Percentiles rank a stretch among this genome's conserved stretches.
Conservation (phyloP, 371 early-diverging fungal genomes). For the Umbelopsis sp. region DNA sequence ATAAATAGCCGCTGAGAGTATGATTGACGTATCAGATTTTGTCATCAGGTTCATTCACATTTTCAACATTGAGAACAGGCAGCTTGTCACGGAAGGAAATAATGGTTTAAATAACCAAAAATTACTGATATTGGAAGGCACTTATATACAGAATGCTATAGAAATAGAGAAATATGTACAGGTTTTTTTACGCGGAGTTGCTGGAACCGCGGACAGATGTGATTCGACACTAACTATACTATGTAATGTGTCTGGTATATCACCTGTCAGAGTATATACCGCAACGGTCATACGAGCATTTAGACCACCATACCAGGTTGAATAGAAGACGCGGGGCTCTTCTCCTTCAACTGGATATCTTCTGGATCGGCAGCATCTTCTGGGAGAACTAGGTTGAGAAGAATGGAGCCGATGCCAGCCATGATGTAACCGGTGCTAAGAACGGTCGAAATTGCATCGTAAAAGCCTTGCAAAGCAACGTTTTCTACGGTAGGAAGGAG, state of each 20-base stretch:
- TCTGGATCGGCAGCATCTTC: conserved; percentile 17
- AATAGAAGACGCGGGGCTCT: conserved; percentile 20
- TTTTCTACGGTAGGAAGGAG: conserved; percentile 48
- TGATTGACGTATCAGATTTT: too few species aligned
- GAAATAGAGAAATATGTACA: conserved; percentile 19
- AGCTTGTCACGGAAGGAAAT: too few species aligned
- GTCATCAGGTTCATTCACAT: too few species aligned
- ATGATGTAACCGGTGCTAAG: conserved; percentile 59
- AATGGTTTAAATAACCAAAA: too few species aligned
- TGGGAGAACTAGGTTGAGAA: conserved; percentile 55
- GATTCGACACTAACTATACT: conserved; percentile 12
- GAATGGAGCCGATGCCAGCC: conserved; percentile 54
- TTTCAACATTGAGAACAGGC: too few species aligned
- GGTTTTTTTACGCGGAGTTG: conserved; percentile 29
- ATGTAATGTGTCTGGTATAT: conserved; percentile 15
- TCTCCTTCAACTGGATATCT: conserved; percentile 3
- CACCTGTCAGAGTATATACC: conserved; percentile 13
- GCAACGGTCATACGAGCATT: neutral
- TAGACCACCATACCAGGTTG: conserved; percentile 24
- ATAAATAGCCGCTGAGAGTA: too few species aligned
- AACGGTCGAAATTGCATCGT: conserved; percentile 54
- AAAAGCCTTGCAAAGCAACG: conserved; percentile 50
- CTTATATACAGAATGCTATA: conserved; percentile 11
- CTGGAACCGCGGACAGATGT: conserved; percentile 26
- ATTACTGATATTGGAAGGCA: neutral